A percentile compares a stretch with the other conserved stretches of the same genome.
Conservation (phyloP, 352 stramenopile species). For the Phytophthora podocarpi region DNA sequence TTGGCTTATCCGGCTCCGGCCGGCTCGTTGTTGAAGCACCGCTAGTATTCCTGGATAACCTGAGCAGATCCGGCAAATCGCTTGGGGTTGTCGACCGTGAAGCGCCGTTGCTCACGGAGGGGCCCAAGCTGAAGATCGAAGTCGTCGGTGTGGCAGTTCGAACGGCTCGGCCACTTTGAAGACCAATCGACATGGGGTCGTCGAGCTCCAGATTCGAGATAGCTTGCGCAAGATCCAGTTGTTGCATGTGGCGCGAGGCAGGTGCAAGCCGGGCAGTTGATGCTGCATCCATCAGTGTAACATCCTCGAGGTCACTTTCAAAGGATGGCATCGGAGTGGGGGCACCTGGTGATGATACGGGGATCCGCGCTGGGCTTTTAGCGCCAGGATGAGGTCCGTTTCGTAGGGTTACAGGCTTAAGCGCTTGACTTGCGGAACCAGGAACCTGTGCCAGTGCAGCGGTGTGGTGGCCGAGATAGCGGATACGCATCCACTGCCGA, state of each 20-base stretch:
- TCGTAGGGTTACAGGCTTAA: too few species aligned
- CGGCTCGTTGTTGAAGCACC: constrained; percentile 17
- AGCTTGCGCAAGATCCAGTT: constrained; percentile 72
- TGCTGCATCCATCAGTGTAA: constrained; percentile 17
- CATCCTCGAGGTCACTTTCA: constrained; percentile 33
- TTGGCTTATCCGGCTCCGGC: constrained; percentile 3
- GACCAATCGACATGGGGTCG: constrained; percentile 73
- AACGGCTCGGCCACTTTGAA: constrained; percentile 51
- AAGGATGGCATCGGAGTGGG: constrained; percentile 41
- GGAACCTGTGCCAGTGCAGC: too few species aligned
- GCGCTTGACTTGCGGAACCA: too few species aligned
- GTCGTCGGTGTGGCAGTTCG: constrained; percentile 55
- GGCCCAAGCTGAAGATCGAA: constrained; percentile 77
- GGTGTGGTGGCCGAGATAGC: constrained; percentile 46
- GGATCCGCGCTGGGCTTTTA: too few species aligned
- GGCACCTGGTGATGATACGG: constrained; percentile 6
- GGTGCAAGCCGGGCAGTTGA: constrained; percentile 43
- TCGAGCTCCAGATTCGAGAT: constrained; percentile 84
- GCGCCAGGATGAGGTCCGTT: too few species aligned
- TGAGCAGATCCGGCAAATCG: constrained; percentile 36
- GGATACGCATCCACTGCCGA: constrained; percentile 68
- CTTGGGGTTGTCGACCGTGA: constrained; percentile 27
- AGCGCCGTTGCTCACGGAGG: constrained; percentile 39
- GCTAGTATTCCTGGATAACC: constrained; percentile 32
- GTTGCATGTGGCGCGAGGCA: constrained; percentile 78